A percentile compares a stretch with the other conserved stretches of the same genome.
These are phyloP conservation scores for Paecilomyces fulvus DNA, from an alignment of 2,329 filamentous ascomycete species.

Conservation along the genomic window DNA sequence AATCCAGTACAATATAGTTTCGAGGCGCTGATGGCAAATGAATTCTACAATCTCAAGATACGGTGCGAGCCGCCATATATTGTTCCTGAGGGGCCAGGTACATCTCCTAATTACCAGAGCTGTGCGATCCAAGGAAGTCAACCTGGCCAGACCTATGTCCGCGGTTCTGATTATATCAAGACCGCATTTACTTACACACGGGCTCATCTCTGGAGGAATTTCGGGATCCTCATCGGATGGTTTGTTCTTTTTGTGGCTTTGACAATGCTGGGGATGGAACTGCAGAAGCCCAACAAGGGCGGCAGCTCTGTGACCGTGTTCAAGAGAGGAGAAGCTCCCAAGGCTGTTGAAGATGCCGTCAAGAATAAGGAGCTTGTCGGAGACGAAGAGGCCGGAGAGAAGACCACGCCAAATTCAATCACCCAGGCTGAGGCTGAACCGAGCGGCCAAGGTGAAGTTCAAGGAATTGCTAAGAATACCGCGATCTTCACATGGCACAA, in stretches of 20 bases:
- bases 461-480: conserved; percentile 54
- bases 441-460: conserved; percentile 22
- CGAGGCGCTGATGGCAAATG: conserved; percentile 60
- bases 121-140: conserved; percentile 51
- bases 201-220: conserved; percentile 60
- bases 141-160: conserved; percentile 45
- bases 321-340: conserved; percentile 57
- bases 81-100: conserved; percentile 45
- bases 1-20: conserved; percentile 63
- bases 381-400: conserved; percentile 45
- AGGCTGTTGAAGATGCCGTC: conserved; percentile 49
- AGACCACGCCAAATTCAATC: conserved; percentile 9
- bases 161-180: conserved; percentile 49
- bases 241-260: conserved; percentile 66
- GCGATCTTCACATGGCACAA: conserved; percentile 79
- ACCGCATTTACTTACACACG: conserved; percentile 48
- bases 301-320: conserved; percentile 76
- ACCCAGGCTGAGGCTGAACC: conserved; percentile 9
- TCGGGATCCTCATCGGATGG: conserved; percentile 68
- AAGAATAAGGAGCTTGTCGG: conserved; percentile 35
- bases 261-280: conserved; percentile 71
- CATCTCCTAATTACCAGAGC: conserved; percentile 44
- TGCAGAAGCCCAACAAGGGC: conserved; percentile 67
- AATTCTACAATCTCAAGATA: conserved; percentile 54
- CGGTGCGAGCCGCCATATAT: conserved; percentile 48